These are phyloP conservation scores for Pseudevernia furfuracea DNA, from an alignment of 495 filamentous ascomycete species.

Conservation along the genomic window DNA sequence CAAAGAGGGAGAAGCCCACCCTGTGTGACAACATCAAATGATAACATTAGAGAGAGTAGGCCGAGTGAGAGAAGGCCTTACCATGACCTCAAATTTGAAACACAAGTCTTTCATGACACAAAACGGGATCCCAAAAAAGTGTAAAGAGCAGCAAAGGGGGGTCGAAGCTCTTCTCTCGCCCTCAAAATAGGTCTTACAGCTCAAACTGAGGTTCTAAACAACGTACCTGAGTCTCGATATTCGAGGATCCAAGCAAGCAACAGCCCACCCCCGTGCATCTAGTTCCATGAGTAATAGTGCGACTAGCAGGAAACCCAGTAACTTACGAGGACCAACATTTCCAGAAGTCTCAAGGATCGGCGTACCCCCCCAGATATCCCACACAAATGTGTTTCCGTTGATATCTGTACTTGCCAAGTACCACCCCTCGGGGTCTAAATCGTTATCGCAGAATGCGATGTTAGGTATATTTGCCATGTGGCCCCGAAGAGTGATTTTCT, in stretches of 20 bases:
- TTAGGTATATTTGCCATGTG: constrained; percentile 66
- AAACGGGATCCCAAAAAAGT: too few species aligned
- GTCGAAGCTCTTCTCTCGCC: not conserved
- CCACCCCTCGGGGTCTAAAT: constrained; percentile 52
- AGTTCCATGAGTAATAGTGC: not conserved
- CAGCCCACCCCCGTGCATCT: constrained; percentile 40
- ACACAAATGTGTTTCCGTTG: constrained; percentile 52
- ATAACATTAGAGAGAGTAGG: too few species aligned
- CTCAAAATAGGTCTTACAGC: not conserved
- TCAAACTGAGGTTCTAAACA: not conserved
- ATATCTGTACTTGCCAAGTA: constrained; percentile 75
- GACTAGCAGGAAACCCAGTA: too few species aligned
- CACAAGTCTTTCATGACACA: too few species aligned
- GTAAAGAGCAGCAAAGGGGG: not conserved
- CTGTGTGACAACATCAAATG: too few species aligned
- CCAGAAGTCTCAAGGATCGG: not conserved
- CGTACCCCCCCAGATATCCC: constrained; percentile 52
- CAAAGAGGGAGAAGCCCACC: too few species aligned
- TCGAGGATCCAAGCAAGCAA: constrained; percentile 45
- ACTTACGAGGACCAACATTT: not conserved
- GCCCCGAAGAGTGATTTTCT: constrained; percentile 37
- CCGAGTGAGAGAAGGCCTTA: too few species aligned
- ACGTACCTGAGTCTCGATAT: constrained; percentile 32
- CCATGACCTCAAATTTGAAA: too few species aligned
- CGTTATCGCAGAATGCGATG: constrained; percentile 62